phyloP scores from a whole-genome alignment of 2,329 filamentous ascomycete species.

The Verticillium nonalfalfae region DNA sequence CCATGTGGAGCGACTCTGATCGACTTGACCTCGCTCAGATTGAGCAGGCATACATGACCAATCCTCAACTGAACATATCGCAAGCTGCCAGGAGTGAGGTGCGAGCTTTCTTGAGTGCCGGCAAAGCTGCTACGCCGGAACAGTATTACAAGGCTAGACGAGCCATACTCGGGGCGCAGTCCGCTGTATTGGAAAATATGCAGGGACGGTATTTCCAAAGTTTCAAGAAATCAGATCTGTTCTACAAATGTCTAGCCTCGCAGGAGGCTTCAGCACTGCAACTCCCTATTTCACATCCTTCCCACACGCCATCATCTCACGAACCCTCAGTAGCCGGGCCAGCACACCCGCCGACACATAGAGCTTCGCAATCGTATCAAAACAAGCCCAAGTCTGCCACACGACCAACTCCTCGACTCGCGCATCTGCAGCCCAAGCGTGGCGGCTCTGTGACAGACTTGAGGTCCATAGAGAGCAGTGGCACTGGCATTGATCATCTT shows the following conservation, averaged over 20 bases:
- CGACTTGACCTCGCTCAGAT: conserved; percentile 86
- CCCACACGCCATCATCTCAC: conserved; percentile 1
- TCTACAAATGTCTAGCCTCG: conserved; percentile 90
- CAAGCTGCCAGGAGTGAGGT: conserved; percentile 64
- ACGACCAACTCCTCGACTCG: conserved; percentile 36
- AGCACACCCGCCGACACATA: conserved; percentile 6
- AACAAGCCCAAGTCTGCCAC: conserved; percentile 37
- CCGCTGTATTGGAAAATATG: conserved; percentile 77
- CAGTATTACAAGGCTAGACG: conserved; percentile 81
- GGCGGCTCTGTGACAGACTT: conserved; percentile 44
- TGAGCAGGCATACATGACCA: conserved; percentile 80
- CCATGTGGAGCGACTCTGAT: conserved; percentile 77
- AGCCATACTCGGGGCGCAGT: conserved; percentile 77
- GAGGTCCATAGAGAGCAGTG: conserved; percentile 27
- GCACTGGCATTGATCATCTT: conserved; percentile 32
- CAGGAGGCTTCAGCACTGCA: conserved; percentile 57
- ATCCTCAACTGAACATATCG: conserved; percentile 72
- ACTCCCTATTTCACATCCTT: conserved; percentile 1
- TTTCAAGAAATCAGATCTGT: conserved; percentile 90
- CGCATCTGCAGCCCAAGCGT: conserved; percentile 30
- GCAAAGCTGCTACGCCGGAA: conserved; percentile 65
- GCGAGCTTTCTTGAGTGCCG: conserved; percentile 70
- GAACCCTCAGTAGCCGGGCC: neutral
- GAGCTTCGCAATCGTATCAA: conserved; percentile 29
- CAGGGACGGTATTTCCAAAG: conserved; percentile 71